A percentile compares a stretch with the other conserved stretches of the same genome.
Evolutionary conservation across 2,329 filamentous ascomycete species (phyloP).

Genomic region (Geosmithia putterillii): DNA sequence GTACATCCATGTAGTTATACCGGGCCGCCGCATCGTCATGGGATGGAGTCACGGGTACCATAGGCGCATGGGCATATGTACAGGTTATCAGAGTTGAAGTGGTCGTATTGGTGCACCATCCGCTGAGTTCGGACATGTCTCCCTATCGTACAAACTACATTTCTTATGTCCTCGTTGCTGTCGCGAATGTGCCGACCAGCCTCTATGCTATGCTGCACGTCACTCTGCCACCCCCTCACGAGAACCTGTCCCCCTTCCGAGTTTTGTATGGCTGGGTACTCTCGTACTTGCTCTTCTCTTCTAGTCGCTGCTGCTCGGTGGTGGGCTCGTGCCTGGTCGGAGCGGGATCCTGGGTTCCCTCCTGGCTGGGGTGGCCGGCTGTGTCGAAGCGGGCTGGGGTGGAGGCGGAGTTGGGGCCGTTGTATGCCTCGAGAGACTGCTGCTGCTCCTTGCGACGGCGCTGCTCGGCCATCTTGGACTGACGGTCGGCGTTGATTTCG

Average conservation of each 20-base stretch:
- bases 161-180: too few relatives aligned
- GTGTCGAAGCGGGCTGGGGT: conserved; percentile 46
- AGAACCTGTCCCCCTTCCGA: conserved; percentile 78
- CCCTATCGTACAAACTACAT: too few relatives aligned
- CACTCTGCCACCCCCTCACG: conserved; percentile 27
- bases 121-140: too few relatives aligned
- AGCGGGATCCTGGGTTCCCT: conserved; percentile 69
- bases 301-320: conserved; percentile 51
- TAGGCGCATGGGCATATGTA: too few relatives aligned
- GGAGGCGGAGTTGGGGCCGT: conserved; percentile 17
- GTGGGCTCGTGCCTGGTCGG: conserved; percentile 70
- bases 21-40: too few relatives aligned
- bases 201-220: too few relatives aligned
- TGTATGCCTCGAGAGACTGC: not conserved
- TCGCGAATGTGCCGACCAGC: too few relatives aligned
- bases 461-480: conserved; percentile 54
- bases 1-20: too few relatives aligned
- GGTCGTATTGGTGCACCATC: too few relatives aligned
- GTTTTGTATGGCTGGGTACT: conserved; percentile 61
- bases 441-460: conserved; percentile 40
- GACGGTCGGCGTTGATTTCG: conserved; percentile 84
- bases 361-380: conserved; percentile 53
- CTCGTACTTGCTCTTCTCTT: conserved; percentile 87
- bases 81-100: too few relatives aligned
- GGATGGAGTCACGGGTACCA: too few relatives aligned